Percentiles rank a stretch among this genome's conserved stretches.
Conservation (phyloP, 441 rosid species). For the Populus trichocarpa region DNA sequence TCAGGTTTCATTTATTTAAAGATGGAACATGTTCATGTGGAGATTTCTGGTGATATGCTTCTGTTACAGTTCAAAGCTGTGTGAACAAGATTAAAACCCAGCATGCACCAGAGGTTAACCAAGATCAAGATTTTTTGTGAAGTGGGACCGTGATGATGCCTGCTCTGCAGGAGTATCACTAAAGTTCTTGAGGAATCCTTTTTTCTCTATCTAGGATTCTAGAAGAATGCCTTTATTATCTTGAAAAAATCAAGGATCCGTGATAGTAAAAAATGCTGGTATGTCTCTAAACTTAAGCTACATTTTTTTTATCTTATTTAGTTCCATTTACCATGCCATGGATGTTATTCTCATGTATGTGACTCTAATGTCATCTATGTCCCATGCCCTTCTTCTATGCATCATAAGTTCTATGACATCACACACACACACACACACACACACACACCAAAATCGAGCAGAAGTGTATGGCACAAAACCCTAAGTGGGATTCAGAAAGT, state of each 20-base stretch:
- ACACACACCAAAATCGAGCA: not conserved
- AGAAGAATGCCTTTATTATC: not conserved
- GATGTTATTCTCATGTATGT: not conserved
- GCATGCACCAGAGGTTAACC: slow-evolving; percentile 2
- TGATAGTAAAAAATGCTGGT: not conserved
- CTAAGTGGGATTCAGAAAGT: not conserved
- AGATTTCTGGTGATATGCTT: slow-evolving; percentile 77
- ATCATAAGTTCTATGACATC: not conserved
- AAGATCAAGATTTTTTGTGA: slow-evolving; percentile 5
- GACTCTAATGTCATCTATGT: not conserved
- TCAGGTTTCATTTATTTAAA: slow-evolving; percentile 77
- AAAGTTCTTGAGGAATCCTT: not conserved
- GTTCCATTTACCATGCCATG: not conserved
- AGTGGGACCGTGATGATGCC: not conserved
- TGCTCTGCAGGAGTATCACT: slow-evolving; percentile 1
- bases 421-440: not conserved
- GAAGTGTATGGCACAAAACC: not conserved
- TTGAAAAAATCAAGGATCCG: not conserved
- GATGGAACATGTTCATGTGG: slow-evolving; percentile 93
- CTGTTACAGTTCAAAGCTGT: slow-evolving; percentile 1
- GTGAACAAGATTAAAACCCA: not conserved
- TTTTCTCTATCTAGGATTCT: not conserved
- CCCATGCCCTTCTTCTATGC: not conserved
- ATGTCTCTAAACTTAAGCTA: not conserved
- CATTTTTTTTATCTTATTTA: not conserved